A percentile compares a stretch with the other conserved stretches of the same genome.
Evolutionary conservation across 2,329 filamentous ascomycete species (phyloP).

Genomic region (Talaromyces sp.): DNA sequence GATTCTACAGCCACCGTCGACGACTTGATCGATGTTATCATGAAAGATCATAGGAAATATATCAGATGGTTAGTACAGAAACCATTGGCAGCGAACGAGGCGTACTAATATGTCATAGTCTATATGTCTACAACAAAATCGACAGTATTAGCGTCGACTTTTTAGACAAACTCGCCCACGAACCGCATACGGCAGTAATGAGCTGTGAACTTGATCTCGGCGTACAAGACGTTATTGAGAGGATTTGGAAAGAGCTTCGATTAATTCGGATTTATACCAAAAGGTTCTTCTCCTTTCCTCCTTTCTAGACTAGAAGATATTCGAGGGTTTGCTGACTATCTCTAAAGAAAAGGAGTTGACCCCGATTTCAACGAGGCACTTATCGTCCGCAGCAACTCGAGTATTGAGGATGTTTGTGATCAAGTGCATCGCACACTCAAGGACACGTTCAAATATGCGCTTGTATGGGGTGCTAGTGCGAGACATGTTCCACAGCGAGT

Average conservation of each 20-base stretch:
- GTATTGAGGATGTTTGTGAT: conserved; percentile 96
- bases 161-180: conserved; percentile 84
- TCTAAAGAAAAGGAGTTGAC: conserved; percentile 73
- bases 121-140: conserved; percentile 99
- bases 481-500: conserved; percentile 92
- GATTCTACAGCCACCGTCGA: conserved; percentile 71
- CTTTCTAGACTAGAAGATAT: too few species aligned
- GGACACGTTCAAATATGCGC: conserved; percentile 97
- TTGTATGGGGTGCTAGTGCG: conserved; percentile 96
- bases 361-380: conserved; percentile 87
- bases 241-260: conserved; percentile 89
- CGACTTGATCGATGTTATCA: conserved; percentile 98
- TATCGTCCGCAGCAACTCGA: conserved; percentile 84
- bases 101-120: conserved; percentile 41
- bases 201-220: conserved; percentile 93
- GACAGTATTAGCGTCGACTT: conserved; percentile 92
- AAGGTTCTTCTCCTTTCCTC: conserved; percentile 39
- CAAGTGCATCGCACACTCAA: conserved; percentile 89
- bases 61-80: conserved; percentile 61
- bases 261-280: conserved; percentile 96
- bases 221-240: conserved; percentile 86
- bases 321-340: background rate
- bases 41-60: conserved; percentile 98
- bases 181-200: conserved; percentile 95
- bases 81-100: background rate